Base-by-base conservation (phyloP, 78 protist genomes). In the Dictyostelium capitatum region DNA sequence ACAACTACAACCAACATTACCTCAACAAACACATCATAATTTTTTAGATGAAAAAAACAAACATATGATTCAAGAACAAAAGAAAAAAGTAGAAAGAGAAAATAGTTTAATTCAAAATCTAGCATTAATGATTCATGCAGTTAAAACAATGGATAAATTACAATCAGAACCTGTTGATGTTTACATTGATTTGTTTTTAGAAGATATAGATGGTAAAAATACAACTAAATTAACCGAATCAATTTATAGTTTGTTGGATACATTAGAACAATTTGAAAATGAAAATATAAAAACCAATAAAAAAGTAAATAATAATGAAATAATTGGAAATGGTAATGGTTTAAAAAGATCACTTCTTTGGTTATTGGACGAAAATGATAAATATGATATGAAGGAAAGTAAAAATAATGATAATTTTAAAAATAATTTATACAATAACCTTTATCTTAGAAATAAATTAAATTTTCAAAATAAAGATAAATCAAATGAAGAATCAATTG, bases 181-280 rank as follows among this genome's bases (percentile, higher is more conserved):
- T 41, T 41, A 70, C 8, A 70, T 70, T 70, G 78, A 70, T 41
- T 37, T 70, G 4, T 70, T 70, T 41, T 70, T 70, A 37, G 78
- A 70, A 6, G n/a, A 70, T 70, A 28, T 41, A 0, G 78, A 70
- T 41, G 78, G 78, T 28, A 28, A 37, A 41, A 70, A 70, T 37
- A 70, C 78, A 6, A 41, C 78, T 30, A 70, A 70, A 70, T 30
- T 70, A 5, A 46, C 50, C 0, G 78, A 70, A 62, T 62, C 70
- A 7, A 62, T 62, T 3, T 62, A 62, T 23, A 62, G 70, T 62
- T 62, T 62, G 23, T 25, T 62, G n/a, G 70, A 62, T 62, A 25
- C 70, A 11, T 10, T 62, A 10, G 70, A 62, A 12, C 23, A 17
- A 62, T 62, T 62, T 37, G 70, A 62, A 3, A 25, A 25, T 62